Evolutionary conservation across 495 filamentous ascomycete genomes (phyloP).

Genomic region (Immersiella caudata): DNA sequence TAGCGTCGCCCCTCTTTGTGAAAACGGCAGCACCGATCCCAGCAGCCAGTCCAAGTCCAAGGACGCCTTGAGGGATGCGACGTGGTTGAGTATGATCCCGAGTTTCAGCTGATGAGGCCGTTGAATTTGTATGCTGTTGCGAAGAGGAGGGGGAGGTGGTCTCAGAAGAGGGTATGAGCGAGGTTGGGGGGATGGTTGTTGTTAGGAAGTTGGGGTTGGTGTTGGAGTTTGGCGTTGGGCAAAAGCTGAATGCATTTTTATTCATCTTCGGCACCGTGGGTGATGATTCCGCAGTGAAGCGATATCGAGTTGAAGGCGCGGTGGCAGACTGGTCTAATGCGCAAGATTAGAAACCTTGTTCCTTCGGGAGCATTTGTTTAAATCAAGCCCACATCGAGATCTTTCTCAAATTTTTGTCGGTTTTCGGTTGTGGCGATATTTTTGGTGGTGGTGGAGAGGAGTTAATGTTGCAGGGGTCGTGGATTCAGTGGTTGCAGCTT

Average conservation of each 20-base stretch:
- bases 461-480: too few relatives aligned
- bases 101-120: conserved; percentile 59
- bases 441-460: too few relatives aligned
- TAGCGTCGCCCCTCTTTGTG: conserved; percentile 14
- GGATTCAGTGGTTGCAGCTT: too few relatives aligned
- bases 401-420: neutral
- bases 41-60: conserved; percentile 24
- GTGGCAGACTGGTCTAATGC: neutral
- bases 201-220: neutral
- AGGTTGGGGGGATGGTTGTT: neutral
- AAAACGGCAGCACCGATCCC: conserved; percentile 19
- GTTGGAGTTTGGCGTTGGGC: neutral
- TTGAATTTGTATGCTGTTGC: conserved; percentile 58
- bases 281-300: too few relatives aligned
- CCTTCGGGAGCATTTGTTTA: neutral
- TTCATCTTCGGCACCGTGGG: too few relatives aligned
- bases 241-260: neutral
- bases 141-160: conserved; percentile 51
- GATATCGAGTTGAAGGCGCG: neutral
- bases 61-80: conserved; percentile 30
- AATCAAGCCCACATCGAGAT: neutral
- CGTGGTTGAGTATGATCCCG: conserved; percentile 58
- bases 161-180: conserved; percentile 23
- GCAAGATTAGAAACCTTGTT: neutral
- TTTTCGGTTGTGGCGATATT: too few relatives aligned